Evolutionary conservation across 148 eudicot genomes (phyloP).

Genomic region (Nyssa sinensis): DNA sequence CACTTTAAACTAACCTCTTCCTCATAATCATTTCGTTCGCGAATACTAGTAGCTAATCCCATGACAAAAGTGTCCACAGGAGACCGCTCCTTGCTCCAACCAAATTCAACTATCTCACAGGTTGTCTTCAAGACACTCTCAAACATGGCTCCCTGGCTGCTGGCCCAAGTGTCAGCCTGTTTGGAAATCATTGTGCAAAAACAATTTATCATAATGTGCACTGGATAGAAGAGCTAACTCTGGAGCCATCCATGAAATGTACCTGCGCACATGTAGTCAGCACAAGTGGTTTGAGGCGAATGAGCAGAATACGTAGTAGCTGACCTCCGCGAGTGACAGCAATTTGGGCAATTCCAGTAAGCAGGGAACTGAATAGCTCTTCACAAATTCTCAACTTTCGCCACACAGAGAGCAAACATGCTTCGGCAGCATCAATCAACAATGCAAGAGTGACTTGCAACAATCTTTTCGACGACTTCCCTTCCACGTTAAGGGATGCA

Average conservation of each 20-base stretch:
- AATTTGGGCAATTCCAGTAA: conserved; percentile 75
- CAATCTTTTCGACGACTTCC: conserved; percentile 70
- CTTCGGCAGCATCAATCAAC: conserved; percentile 85
- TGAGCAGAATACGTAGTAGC: conserved; percentile 77
- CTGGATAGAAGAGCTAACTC: conserved; percentile 3
- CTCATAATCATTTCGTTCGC: conserved; percentile 82
- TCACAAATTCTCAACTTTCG: conserved; percentile 80
- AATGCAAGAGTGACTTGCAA: conserved; percentile 69
- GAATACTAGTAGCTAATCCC: conserved; percentile 81
- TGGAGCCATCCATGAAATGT: conserved; percentile 1
- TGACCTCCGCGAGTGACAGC: conserved; percentile 86
- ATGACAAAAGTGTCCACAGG: conserved; percentile 87
- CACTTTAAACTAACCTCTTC: conserved; percentile 67
- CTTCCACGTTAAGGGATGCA: conserved; percentile 63
- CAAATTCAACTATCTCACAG: conserved; percentile 84
- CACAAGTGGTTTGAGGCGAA: conserved; percentile 89
- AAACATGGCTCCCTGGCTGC: conserved; percentile 85
- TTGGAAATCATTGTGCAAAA: conserved; percentile 26
- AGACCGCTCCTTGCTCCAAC: conserved; percentile 87
- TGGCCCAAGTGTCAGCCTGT: conserved; percentile 88
- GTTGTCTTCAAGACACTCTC: conserved; percentile 72
- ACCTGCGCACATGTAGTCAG: conserved; percentile 86
- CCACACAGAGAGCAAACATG: conserved; percentile 86
- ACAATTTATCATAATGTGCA: conserved; percentile 11
- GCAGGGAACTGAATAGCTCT: conserved; percentile 83